phyloP scores from a whole-genome alignment of 2,329 filamentous ascomycete species.

The Ceratocystis alfenasii region DNA sequence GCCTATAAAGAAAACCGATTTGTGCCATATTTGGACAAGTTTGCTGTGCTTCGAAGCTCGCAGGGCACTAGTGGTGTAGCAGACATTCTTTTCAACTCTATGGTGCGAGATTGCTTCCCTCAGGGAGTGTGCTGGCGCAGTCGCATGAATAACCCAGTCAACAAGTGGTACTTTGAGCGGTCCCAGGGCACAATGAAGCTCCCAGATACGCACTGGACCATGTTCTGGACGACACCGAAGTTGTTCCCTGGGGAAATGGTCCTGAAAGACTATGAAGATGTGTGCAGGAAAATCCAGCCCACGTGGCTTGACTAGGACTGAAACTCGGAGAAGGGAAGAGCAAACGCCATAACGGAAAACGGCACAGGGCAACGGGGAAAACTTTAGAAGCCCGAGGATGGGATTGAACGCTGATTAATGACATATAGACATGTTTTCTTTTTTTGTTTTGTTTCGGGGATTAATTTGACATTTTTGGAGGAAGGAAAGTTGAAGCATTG shows the following conservation, averaged over 20 bases:
- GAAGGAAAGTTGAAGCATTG: background rate
- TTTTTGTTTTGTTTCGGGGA: background rate
- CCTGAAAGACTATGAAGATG: constrained; percentile 59
- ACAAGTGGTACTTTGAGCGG: constrained; percentile 98
- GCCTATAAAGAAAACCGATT: constrained; percentile 47
- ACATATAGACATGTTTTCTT: background rate
- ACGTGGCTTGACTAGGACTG: constrained; percentile 44
- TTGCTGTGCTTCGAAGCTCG: constrained; percentile 76
- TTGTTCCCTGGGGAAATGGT: constrained; percentile 43
- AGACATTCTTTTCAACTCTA: constrained; percentile 90
- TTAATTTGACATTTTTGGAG: constrained; percentile 9
- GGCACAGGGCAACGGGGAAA: background rate
- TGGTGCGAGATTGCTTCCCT: constrained; percentile 83
- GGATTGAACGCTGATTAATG: background rate
- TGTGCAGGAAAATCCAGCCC: constrained; percentile 54
- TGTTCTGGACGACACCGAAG: constrained; percentile 89
- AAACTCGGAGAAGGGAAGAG: background rate
- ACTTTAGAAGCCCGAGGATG: background rate
- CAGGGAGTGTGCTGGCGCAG: constrained; percentile 86
- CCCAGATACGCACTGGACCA: constrained; percentile 75
- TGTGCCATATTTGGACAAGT: constrained; percentile 94
- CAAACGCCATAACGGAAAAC: background rate
- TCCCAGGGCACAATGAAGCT: constrained; percentile 75
- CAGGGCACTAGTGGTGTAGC: constrained; percentile 89
- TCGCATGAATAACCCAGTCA: constrained; percentile 82